These are phyloP conservation scores for Thelonectria blattea DNA, from an alignment of 2,329 filamentous ascomycete genomes.

Conservation along the genomic window DNA sequence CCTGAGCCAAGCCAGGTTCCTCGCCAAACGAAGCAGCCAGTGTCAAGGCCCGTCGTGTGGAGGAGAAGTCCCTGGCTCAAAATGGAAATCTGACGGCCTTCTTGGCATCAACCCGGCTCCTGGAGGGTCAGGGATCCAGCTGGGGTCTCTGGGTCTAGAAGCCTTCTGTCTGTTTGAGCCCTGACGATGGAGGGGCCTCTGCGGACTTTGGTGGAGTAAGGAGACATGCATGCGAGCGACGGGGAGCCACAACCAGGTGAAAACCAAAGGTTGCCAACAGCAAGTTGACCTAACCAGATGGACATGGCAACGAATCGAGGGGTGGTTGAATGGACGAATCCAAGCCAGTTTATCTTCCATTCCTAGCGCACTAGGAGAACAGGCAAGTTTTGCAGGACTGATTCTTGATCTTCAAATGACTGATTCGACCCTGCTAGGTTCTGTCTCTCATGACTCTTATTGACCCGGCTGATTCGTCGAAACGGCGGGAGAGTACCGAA, in stretches of 20 bases:
- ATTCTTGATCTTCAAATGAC: background rate
- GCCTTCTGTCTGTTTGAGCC: conserved; percentile 23
- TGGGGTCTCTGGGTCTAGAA: conserved; percentile 21
- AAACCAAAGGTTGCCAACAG: background rate
- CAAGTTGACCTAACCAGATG: conserved; percentile 1
- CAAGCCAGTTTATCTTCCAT: background rate
- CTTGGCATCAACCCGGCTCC: conserved; percentile 31
- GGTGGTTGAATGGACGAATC: background rate
- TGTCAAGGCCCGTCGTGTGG: background rate
- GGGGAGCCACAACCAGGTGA: background rate
- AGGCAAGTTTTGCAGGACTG: background rate
- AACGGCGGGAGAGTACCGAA: background rate
- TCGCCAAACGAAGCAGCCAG: conserved; percentile 16
- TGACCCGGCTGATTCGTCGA: background rate
- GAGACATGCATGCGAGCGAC: background rate
- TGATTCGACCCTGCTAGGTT: background rate
- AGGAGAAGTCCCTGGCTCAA: conserved; percentile 15
- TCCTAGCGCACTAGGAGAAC: background rate
- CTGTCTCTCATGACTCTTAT: background rate
- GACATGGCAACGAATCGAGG: background rate
- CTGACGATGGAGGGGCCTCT: conserved; percentile 13
- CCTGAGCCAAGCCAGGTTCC: conserved; percentile 7
- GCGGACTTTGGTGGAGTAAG: conserved; percentile 6
- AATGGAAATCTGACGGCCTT: conserved; percentile 21
- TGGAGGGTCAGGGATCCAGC: conserved; percentile 20